These are phyloP conservation scores for Metschnikowia cerradonensis DNA, from an alignment of 805 yeast genomes.

Conservation along the genomic window DNA sequence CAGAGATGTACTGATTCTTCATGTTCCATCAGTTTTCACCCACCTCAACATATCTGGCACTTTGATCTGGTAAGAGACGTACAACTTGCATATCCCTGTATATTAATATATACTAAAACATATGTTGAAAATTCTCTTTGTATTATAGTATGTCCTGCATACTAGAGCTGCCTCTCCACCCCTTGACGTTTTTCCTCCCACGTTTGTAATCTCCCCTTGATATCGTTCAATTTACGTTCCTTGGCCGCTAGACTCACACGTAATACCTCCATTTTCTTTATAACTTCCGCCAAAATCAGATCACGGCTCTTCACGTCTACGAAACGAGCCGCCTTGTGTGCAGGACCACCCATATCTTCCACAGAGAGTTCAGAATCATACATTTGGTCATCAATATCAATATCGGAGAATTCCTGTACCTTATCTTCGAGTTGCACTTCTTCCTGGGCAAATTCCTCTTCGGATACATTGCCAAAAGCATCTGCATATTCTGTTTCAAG, in stretches of 20 bases:
- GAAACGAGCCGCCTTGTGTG: neutral
- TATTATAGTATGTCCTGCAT: neutral
- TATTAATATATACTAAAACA: no score
- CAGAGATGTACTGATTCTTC: no score
- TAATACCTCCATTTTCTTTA: neutral
- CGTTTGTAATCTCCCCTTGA: neutral
- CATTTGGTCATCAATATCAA: conserved; percentile 4
- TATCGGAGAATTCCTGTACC: conserved; percentile 1
- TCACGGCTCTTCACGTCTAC: no score
- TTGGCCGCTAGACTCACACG: neutral
- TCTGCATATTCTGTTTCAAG: conserved; percentile 14
- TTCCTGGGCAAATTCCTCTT: conserved; percentile 3
- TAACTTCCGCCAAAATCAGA: neutral
- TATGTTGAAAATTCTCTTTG: no score
- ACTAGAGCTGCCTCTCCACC: neutral
- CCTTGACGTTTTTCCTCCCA: neutral
- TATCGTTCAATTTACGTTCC: neutral
- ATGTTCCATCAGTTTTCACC: no score
- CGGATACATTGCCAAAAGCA: conserved; percentile 12
- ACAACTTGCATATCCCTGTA: no score
- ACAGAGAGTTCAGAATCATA: conserved; percentile 15
- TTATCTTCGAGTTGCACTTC: neutral
- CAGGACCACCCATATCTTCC: neutral
- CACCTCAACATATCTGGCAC: no score
- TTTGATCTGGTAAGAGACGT: no score